These are phyloP conservation scores for Rhizomucor miehei DNA, from an alignment of 371 early-diverging fungal species.

Conservation along the genomic window DNA sequence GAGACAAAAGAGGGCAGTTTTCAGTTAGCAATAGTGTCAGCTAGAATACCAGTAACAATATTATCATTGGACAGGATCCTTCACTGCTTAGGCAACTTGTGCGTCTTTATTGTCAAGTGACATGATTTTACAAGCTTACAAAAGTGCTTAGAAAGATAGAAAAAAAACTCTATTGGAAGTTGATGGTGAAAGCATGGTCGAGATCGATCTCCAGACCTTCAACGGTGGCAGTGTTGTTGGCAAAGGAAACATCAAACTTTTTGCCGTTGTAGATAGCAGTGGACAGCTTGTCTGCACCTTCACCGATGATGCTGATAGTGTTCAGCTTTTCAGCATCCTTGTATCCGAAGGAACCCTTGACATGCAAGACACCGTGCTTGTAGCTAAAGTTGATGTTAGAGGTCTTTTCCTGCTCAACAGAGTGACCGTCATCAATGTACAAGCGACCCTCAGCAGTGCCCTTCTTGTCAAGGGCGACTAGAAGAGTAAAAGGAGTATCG, in stretches of 20 bases:
- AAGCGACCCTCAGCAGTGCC: conserved; percentile 45
- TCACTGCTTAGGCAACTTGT: too few species aligned
- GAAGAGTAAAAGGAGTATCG: conserved; percentile 35
- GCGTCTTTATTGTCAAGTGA: too few species aligned
- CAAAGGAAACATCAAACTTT: neutral
- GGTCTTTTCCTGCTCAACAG: conserved; percentile 23
- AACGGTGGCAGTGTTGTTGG: too few species aligned
- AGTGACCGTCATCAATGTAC: conserved; percentile 60
- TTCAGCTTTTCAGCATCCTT: conserved; percentile 20
- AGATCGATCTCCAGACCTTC: too few species aligned
- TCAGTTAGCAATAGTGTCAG: too few species aligned
- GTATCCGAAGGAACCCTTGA: conserved; percentile 30
- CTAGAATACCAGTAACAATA: too few species aligned
- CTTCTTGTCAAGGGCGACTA: conserved; percentile 46
- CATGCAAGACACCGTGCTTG: conserved; percentile 21
- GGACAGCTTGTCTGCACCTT: neutral
- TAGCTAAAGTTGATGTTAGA: conserved; percentile 28
- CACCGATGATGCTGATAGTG: conserved; percentile 14
- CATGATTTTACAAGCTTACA: too few species aligned
- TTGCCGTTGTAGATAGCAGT: conserved; percentile 11
- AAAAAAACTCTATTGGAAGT: too few species aligned
- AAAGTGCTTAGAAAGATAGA: too few species aligned
- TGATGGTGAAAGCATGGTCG: too few species aligned
- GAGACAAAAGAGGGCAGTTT: too few species aligned
- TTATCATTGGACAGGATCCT: too few species aligned